Base-by-base conservation (phyloP, 768 basidiomycete genomes). In the Steccherinum ochraceum region DNA sequence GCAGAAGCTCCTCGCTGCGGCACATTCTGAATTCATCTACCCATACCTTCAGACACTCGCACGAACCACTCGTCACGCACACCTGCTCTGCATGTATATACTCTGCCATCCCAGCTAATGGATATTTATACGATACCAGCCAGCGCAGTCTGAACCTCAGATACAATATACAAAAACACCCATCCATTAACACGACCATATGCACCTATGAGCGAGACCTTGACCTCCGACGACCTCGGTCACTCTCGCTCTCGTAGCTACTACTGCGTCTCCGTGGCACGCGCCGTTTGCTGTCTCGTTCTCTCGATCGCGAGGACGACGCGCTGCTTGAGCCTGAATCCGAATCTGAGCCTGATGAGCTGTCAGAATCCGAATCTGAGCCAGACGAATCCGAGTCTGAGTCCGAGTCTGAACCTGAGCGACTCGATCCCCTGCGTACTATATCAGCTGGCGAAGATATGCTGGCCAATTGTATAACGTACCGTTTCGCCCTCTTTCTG, bases 301-400 rank as follows among this genome's bases (percentile, higher is more conserved):
- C 72, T 52, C 75, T 69, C 3, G 76, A 77, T 18, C 70, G 65
- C 12, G 70, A 68, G 18, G 75, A 76, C 13, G 56, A 59, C 63
- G n/a, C n/a, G n/a, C 50, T 19, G 45, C 24, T 52, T 24, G 59
- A 68, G 24, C 53, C 58, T 12, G 69, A 72, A 50, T 67, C 66
- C 3, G 80, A 80, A 26, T 55, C 62, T 18, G 71, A 72, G 20
- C 68, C 72, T 19, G 73, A 76, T n/a, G n/a, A n/a, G n/a, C n/a
- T n/a, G 26, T 67, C 68, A n/a, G 79, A 80, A 55, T 65, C 67
- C 2, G 77, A 77, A 19, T 58, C 60, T 24, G 69, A 64, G 40
- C 48, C 23, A 42, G 55, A 53, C 10, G 74, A 70, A 40, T 61
- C 58, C 19, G 65, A 63, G 24, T 56, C 57, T 10, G 68, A 66